A percentile compares a stretch with the other conserved stretches of the same genome.
Conservation (phyloP, 495 filamentous ascomycete species). For the Penicillium roqueforti region DNA sequence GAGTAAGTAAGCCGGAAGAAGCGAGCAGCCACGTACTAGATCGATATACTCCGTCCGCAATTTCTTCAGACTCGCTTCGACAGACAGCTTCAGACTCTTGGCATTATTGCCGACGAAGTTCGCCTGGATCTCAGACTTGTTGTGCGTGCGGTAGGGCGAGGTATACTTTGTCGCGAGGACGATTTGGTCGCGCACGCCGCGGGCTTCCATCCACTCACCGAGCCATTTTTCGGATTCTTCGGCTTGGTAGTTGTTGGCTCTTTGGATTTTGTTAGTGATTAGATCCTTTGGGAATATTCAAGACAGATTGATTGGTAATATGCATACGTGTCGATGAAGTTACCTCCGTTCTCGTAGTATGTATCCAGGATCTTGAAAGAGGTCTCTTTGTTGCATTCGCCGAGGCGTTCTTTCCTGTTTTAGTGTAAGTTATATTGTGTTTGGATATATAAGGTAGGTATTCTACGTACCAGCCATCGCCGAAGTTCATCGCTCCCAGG, state of each 20-base stretch:
- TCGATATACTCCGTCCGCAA: constrained; percentile 66
- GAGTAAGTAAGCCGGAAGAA: neutral
- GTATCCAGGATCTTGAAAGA: constrained; percentile 63
- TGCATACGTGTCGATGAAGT: constrained; percentile 67
- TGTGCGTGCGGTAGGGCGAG: constrained; percentile 30
- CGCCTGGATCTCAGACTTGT: constrained; percentile 42
- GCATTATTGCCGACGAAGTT: constrained; percentile 56
- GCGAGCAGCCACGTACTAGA: constrained; percentile 19
- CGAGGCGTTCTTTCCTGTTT: constrained; percentile 43
- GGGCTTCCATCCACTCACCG: constrained; percentile 68
- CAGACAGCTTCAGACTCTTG: constrained; percentile 53
- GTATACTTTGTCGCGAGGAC: constrained; percentile 74
- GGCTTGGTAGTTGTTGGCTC: constrained; percentile 62
- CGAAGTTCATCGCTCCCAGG: constrained; percentile 62
- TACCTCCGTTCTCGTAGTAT: constrained; percentile 64
- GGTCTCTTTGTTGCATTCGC: constrained; percentile 56
- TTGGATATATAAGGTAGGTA: neutral
- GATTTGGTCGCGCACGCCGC: constrained; percentile 52
- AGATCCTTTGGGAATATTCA: neutral
- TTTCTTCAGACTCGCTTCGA: constrained; percentile 54
- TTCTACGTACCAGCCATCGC: constrained; percentile 43
- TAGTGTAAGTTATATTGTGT: neutral
- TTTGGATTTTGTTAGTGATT: constrained; percentile 2
- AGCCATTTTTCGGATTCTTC: constrained; percentile 69
- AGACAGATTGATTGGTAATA: neutral